Evolutionary conservation across 2,329 filamentous ascomycete species (phyloP), one percentile per base, ranked within the genome.

Genomic region (Hymenoscyphus linearis): DNA sequence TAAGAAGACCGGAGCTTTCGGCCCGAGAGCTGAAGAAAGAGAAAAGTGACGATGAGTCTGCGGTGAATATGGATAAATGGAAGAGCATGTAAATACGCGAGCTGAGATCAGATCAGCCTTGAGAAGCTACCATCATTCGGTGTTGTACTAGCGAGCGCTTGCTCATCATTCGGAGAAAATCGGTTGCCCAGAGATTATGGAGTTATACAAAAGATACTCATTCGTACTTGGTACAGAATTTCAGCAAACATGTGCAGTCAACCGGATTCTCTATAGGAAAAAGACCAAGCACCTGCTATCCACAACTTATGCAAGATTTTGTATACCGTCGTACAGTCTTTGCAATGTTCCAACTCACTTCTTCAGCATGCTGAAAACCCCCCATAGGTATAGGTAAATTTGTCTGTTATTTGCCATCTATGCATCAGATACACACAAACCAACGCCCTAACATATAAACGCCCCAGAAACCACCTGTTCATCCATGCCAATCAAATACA

Each of bases 381-480:
- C 22, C 40, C n/a, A 47, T 12, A 25, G 40, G 40, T 47, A 47
- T 1, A 47, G 12, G 18, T 37, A 13, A 18, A 31, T 18, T 26
- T 52, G 56, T 31, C 31, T 31, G 31, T 31, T 52, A 58, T 52
- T 58, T 52, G n/a, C 26, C 44, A 58, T 62, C 53, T 55, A 56
- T 62, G 59, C 55, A 62, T 58, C 60, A 55, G 54, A 61, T 56
- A 54, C 47, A 53, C 31, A 31, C 31, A 31, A 7, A 58, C 36
- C 26, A 55, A 36, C 26, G 52, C 56, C 53, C 22, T 36, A 52
- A 55, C 13, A 27, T 22, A 61, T 44, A 53, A 58, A 58, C 59
- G 54, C 58, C 59, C 62, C 40, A 57, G 61, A 61, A 58, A 56
- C 58, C 40, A 47, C 58, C 18, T 16, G 35, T 35, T n/a, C n/a